These are phyloP conservation scores for Trebouxia sp. DNA, from an alignment of 139 green algal species.

Conservation along the genomic window DNA sequence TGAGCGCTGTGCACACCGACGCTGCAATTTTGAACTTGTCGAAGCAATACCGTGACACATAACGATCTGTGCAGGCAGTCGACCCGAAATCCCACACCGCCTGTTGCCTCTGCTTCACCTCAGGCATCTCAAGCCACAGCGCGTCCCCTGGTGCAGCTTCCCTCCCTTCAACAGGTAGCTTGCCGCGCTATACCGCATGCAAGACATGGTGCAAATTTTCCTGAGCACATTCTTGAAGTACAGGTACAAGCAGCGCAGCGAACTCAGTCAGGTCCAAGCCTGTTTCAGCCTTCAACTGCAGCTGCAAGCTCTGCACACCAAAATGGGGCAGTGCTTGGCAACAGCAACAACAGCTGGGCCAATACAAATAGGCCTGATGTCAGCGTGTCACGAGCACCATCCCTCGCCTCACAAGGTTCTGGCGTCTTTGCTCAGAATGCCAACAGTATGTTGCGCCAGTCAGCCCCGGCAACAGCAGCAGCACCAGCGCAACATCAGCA, in stretches of 20 bases:
- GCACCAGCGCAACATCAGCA: neutral
- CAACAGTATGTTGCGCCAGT: neutral
- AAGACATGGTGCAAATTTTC: too few species aligned
- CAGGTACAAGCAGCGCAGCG: conserved; percentile 11
- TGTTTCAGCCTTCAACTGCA: neutral
- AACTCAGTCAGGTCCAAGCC: neutral
- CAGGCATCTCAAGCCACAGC: neutral
- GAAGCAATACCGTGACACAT: too few species aligned
- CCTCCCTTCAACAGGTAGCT: conserved; percentile 8
- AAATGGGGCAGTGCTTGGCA: neutral
- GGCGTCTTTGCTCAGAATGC: conserved; percentile 1
- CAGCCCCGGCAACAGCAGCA: neutral
- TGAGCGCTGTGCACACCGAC: neutral
- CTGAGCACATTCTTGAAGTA: too few species aligned
- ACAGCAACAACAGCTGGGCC: neutral
- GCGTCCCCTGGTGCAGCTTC: neutral
- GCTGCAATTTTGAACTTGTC: neutral
- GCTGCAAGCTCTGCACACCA: neutral
- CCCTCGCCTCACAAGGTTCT: neutral
- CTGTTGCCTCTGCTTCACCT: neutral
- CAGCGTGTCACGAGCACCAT: neutral
- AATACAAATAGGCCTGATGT: neutral
- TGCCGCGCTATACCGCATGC: too few species aligned
- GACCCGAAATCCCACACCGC: neutral
- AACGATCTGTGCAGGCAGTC: neutral